Base-by-base conservation (phyloP, 345 rosid species). In the Brassica cretica region DNA sequence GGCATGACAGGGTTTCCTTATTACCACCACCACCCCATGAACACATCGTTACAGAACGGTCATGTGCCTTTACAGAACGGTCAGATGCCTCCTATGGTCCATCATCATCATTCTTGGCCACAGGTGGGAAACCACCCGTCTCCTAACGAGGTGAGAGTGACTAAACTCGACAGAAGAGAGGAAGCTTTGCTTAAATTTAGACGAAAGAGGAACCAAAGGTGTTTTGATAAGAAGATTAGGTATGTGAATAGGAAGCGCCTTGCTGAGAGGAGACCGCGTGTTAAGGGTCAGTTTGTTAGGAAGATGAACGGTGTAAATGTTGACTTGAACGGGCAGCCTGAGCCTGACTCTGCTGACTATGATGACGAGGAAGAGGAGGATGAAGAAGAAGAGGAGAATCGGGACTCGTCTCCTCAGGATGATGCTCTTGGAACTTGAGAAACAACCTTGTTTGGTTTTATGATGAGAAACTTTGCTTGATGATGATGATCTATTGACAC, bases 221-320 rank as follows among this genome's bases (percentile, higher is more conserved):
- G 98, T 81, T 95, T 93, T 76, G 96, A 92, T 82, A 95, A 95
- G 87, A 95, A 91, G 89, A 89, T 95, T 32, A 85, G 99, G 82
- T 95, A 95, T 81, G 96, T 85, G 75, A 95, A 93, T 80, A 75
- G 99, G 64, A 95, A 95, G 83, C 84, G 72, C 66, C 98, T 95
- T 58, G 99, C 99, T 35, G 99, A 95, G 85, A 85, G 96, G 85
- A 90, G 99, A 85, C 99, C 99, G 7, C 98, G 99, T 12, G 94
- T 93, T 66, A 86, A 91, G 74, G 99, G 99, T 60, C 99, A 95
- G 85, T 95, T 95, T 87, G 98, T 90, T 66, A 89, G 97, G 88
- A 93, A 91, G 83, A 78, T 86, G 77, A 92, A 91, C 66, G 94
- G 98, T 64, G 87, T 90, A 46, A 84, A 81, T 76, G 91, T 95